These are phyloP conservation scores for Trametes cingulata DNA, from an alignment of 768 basidiomycete species.

Conservation along the genomic window DNA sequence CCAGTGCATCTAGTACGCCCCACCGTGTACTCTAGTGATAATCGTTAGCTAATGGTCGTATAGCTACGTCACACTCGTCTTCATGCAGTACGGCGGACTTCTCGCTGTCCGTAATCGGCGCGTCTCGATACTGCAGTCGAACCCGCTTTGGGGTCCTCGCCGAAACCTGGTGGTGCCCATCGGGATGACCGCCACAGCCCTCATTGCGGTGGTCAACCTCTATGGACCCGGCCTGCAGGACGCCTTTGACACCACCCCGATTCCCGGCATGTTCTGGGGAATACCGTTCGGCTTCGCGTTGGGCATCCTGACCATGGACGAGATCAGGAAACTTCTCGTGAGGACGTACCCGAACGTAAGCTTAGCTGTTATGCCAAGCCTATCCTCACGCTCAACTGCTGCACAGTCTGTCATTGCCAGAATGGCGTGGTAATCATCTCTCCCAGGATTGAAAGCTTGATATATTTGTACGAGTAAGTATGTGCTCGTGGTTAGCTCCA, in stretches of 20 bases:
- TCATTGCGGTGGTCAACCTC: conserved; percentile 46
- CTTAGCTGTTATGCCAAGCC: conserved; percentile 8
- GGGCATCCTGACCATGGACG: conserved; percentile 44
- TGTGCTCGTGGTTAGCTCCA: not conserved
- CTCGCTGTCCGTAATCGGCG: conserved; percentile 56
- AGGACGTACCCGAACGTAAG: conserved; percentile 44
- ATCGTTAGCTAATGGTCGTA: conserved; percentile 47
- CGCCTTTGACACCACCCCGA: conserved; percentile 45
- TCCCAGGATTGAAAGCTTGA: not conserved
- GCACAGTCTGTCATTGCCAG: conserved; percentile 39
- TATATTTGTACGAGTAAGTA: not conserved
- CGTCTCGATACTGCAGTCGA: conserved; percentile 56
- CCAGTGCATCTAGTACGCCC: conserved; percentile 47
- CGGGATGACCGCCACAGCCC: conserved; percentile 42
- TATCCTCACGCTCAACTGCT: not conserved
- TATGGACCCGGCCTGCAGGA: conserved; percentile 46
- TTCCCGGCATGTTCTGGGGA: conserved; percentile 51
- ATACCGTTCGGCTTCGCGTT: conserved; percentile 47
- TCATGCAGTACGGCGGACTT: conserved; percentile 66
- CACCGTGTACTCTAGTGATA: not conserved
- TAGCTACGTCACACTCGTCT: conserved; percentile 51
- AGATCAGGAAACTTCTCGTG: conserved; percentile 46
- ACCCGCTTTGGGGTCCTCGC: conserved; percentile 50
- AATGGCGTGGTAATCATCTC: conserved; percentile 36
- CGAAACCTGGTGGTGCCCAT: conserved; percentile 40